Evolutionary conservation across 2,329 filamentous ascomycete species (phyloP), one percentile per base, ranked within the genome.

Genomic region (Neophaeococcomyces aloes): DNA sequence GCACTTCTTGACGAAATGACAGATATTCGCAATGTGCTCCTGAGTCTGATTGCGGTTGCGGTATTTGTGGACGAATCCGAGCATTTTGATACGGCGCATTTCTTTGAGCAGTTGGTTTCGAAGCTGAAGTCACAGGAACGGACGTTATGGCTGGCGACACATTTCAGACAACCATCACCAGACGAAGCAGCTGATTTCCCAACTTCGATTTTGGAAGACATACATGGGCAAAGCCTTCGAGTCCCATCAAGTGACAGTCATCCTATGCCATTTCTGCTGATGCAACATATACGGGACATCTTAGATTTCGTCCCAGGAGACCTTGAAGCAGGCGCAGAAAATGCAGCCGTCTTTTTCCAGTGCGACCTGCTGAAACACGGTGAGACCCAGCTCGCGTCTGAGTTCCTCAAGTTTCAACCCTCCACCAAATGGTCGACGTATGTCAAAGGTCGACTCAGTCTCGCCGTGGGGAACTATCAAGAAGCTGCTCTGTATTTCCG

Each of bases 31-130:
- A 77, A 77, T 47, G 70, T 91, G 7, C 78, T 93, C 39, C 78
- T 93, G 49, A 86, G 89, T 57, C 76, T 96, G 46, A 68, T 96
- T 2, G 73, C 91, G 2, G 72, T 98, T 5, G 71, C 94, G 13
- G 74, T 91, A 7, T 87, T 95, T 61, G 82, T 96, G 72, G 83
- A 91, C 59, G 81, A 71, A 15, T 57, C 59, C 56, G 67, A 84
- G 7, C 75, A 81, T 21, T 81, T 91, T 46, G 77, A 82, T 38
- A 66, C 69, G 1, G 59, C 61, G 13, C 67, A 71, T 35, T 49
- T 69, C 3, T 76, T 89, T 29, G 83, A 63, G 66, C 77, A 56
- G 36, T 70, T 95, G 4, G 69, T 91, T 27, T 67, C 71, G n/a
- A 74, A 81, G 44, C 70, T 98, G 14, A 76, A 75, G 51, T 76